Conservation (phyloP, 2,329 filamentous ascomycete species). For the Aspergillus tanneri region DNA sequence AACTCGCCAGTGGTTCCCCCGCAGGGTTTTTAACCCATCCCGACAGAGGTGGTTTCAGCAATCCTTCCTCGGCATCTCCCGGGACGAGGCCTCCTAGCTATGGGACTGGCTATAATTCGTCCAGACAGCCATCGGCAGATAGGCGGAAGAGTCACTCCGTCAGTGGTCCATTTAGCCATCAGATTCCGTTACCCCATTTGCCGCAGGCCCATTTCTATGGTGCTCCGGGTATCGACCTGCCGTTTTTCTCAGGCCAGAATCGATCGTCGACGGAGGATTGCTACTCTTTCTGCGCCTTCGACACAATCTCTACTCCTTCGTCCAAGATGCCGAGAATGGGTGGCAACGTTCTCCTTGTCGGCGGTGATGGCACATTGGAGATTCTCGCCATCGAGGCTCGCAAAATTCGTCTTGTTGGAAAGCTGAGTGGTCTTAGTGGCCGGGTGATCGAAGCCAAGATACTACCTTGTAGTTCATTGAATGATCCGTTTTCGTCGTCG, state of each 20-base stretch:
- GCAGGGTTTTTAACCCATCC: constrained; percentile 40
- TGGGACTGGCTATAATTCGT: constrained; percentile 39
- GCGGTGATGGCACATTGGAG: constrained; percentile 76
- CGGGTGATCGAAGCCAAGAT: constrained; percentile 81
- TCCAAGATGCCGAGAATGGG: constrained; percentile 40
- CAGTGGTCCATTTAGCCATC: constrained; percentile 35
- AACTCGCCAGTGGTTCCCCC: constrained; percentile 39
- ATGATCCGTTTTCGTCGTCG: constrained; percentile 53
- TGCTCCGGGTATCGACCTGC: constrained; percentile 68
- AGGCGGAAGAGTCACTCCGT: constrained; percentile 41
- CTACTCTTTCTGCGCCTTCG: constrained; percentile 79
- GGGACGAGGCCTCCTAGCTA: constrained; percentile 46
- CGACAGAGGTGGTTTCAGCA: constrained; percentile 41
- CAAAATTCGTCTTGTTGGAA: constrained; percentile 67
- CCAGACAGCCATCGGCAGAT: constrained; percentile 40
- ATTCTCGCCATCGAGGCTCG: constrained; percentile 71
- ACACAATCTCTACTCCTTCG: constrained; percentile 58
- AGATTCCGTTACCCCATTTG: constrained; percentile 66
- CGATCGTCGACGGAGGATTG: constrained; percentile 46
- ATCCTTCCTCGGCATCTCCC: constrained; percentile 44
- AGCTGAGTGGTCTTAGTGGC: constrained; percentile 74
- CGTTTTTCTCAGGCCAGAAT: constrained; percentile 31
- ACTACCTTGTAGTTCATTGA: constrained; percentile 63
- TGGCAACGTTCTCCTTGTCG: constrained; percentile 70
- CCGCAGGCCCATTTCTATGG: constrained; percentile 76